Evolutionary conservation across 169 alveolate species (phyloP), one percentile per base, ranked within the genome.

Genomic region (Sarcocystis neurona): DNA sequence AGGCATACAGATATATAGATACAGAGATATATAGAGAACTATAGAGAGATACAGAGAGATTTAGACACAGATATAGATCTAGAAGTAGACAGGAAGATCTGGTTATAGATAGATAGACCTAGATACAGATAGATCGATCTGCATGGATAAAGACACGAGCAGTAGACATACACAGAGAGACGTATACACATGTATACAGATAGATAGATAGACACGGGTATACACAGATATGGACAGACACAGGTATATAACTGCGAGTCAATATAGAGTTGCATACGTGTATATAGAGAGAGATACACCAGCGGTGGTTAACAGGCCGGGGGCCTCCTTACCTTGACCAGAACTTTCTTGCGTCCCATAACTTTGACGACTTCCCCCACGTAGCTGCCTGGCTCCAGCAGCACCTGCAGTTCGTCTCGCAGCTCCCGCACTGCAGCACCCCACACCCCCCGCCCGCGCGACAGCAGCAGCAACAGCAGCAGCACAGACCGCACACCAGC

Each of bases 361-460:
- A 97, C 96, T 92, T 98, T 98, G n/a, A 97, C 97, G 60, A 98
- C 99, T 90, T 98, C 99, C 0, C 99, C 99, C 30, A 98, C 99
- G 90, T 97, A 97, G 53, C 99, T 97, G 58, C 99, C 99, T 1
- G 99, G 98, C 92, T 97, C 99, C 70, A 97, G 94, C 44, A 98
- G 92, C 63, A 95, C 94, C 86, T 96, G 97, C 47, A 97, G 92
- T 92, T 98, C 99, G 68, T 98, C 99, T 87, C 97, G 95, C n/a
- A 98, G 96, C 82, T 95, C 98, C 66, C 98, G 94, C 79, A 96
- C 98, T 95, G 46, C 2, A n/a, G 12, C n/a, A n/a, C n/a, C n/a
- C n/a, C n/a, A n/a, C n/a, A n/a, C n/a, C n/a, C n/a, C n/a, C n/a
- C n/a, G n/a, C n/a, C n/a, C n/a, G n/a, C n/a, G n/a, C n/a, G n/a